Base-by-base conservation (phyloP, 352 stramenopile genomes). In the Globisporangium acanthophoron region DNA sequence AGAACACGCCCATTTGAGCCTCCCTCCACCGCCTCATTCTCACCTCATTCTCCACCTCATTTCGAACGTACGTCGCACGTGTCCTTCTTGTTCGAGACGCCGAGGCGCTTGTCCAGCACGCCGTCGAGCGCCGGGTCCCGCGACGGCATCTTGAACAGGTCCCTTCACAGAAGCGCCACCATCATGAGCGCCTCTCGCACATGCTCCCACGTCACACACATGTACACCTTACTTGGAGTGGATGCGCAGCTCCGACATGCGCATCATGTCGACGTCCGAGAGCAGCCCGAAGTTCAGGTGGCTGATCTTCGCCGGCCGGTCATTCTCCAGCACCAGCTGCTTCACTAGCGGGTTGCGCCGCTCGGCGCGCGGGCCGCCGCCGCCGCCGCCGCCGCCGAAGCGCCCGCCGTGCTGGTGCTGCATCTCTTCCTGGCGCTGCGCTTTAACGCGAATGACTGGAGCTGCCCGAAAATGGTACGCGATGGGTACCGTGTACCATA, bases 251-350 rank as follows among this genome's bases (percentile, higher is more conserved):
- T 99, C 95, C 15, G 94, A 88, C 53, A 98, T 77, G 37, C 88
- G 92, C 73, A 98, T 95, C 88, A 99, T 99, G 66, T 99, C 94
- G 15, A 94, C 75, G 43, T 96, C 83, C 7, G 91, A 98, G 39
- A 99, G 85, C 43, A 99, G 75, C 6, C 96, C 96, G 73, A 99
- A 99, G 80, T 99, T 97, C 54, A 99, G 79, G 70, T 98, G 94
- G 52, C 85, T 96, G 70, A 99, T 99, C 73, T 98, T 96, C 52
- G 82, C 81, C n/a, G 85, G 85, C 1, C 83, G 83, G 69, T 92
- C 85, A 60, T 94, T 94, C 67, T 94, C 85, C 18, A 93, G 76
- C 67, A 94, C 85, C 56, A 94, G 80, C 64, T 94, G 85, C 78
- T 94, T 94, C 52, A 94, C 80, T n/a, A 92, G 69, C 61, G 85